Base-by-base conservation (phyloP, 2,329 filamentous ascomycete species). In the Dactylella cylindrospora region DNA sequence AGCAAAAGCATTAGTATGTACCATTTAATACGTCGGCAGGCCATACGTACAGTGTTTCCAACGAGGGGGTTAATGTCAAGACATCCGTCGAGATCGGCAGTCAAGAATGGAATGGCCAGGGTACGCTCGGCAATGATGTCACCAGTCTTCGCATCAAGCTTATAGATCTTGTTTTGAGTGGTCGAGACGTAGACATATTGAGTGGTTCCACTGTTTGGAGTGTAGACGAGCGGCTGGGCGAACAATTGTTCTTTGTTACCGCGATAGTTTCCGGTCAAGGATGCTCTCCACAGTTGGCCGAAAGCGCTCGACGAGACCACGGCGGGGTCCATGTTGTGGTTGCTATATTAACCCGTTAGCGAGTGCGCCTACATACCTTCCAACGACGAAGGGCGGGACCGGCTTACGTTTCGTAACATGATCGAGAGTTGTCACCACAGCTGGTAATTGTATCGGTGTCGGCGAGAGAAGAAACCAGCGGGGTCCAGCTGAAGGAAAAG, bases 241-340 rank as follows among this genome's bases (percentile, higher is more conserved):
- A 74, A 79, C 61, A 83, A 74, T 65, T 80, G 76, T 67, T 83
- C 81, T 0, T 72, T 53, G 1, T 71, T 72, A 12, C 74, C 74
- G 29, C 75, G 74, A 69, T 80, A 83, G 13, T 72, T 74, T 4
- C 80, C 80, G 0, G 80, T 78, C 1, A 83, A 73, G 0, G 67
- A 40, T 0, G 77, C 77, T 66, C 74, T 76, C 73, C 80, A 83
- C 5, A 82, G 70, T 57, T 80, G 77, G 15, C 76, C 78, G 65
- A 83, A 84, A 44, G 79, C 75, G 2, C 76, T 70, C 51, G 78
- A 80, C 32, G 73, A 76, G 1, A 84, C 79, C 6, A 83, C 72
- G 10, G 77, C 74, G 0, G 81, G 81, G 67, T 84, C 80, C 77
- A 84, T 79, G 70, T 84, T 84, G 68, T 84, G 81, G 67, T 81